Evolutionary conservation across 495 filamentous ascomycete genomes (phyloP).

Genomic region (Penicillium canescens): DNA sequence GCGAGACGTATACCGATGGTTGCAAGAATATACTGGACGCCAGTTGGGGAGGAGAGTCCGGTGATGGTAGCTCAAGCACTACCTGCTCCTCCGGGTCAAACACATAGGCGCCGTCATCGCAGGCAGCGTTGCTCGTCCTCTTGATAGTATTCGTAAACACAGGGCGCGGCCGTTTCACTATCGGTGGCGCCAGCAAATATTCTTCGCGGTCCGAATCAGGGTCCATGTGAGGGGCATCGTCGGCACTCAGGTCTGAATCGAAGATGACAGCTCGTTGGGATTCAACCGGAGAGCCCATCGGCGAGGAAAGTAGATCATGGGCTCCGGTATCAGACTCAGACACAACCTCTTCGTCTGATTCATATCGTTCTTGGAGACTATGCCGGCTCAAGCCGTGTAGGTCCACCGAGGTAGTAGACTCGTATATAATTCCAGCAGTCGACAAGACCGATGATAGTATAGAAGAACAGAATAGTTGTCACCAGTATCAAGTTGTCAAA

Average conservation of each 20-base stretch:
- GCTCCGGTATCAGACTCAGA: slow-evolving; percentile 41
- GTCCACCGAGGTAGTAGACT: slow-evolving; percentile 25
- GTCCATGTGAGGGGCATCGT: slow-evolving; percentile 28
- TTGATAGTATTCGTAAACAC: slow-evolving; percentile 46
- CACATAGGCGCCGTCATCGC: slow-evolving; percentile 35
- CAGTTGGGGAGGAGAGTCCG: slow-evolving; percentile 32
- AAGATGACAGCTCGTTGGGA: slow-evolving; percentile 25
- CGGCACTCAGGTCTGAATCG: slow-evolving; percentile 35
- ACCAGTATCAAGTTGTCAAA: slow-evolving; percentile 2
- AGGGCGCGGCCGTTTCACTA: slow-evolving; percentile 29
- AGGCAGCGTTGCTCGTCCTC: slow-evolving; percentile 37
- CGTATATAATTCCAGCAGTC: slow-evolving; percentile 29
- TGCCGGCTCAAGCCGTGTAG: slow-evolving; percentile 40
- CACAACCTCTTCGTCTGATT: slow-evolving; percentile 47
- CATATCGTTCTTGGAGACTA: slow-evolving; percentile 39
- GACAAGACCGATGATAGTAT: background rate
- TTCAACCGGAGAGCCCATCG: slow-evolving; percentile 15
- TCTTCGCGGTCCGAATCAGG: slow-evolving; percentile 29
- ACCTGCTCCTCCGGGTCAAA: slow-evolving; percentile 40
- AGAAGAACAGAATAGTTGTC: background rate
- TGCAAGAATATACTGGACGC: slow-evolving; percentile 36
- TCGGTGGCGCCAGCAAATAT: slow-evolving; percentile 22
- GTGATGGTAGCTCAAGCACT: slow-evolving; percentile 40
- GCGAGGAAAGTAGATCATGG: slow-evolving; percentile 37
- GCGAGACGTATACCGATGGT: slow-evolving; percentile 35